A percentile compares a stretch with the other conserved stretches of the same genome.
phyloP scores from a whole-genome alignment of 441 rosid species.

The Syzygium malaccense region DNA sequence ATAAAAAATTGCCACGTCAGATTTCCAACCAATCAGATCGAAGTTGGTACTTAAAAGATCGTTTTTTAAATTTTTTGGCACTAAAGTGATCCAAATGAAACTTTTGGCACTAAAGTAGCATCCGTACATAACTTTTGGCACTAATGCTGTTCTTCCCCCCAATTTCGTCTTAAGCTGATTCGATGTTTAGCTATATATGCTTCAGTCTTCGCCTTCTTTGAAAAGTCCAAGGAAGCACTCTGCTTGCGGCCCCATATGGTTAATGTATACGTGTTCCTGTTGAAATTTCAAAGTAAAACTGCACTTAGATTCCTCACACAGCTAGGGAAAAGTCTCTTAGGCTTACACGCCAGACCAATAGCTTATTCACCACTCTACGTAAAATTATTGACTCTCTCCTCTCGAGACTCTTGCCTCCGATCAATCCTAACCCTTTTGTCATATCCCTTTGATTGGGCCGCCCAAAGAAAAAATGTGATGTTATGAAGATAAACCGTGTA shows the following conservation, averaged over 20 bases:
- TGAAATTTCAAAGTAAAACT: background rate
- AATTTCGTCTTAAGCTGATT: background rate
- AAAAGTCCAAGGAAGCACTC: background rate
- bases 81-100: too few species aligned
- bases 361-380: background rate
- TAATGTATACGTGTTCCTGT: background rate
- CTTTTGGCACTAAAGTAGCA: too few species aligned
- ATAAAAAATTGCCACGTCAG: too few species aligned
- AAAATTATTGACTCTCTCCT: background rate
- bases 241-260: background rate
- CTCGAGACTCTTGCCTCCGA: background rate
- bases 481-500: background rate
- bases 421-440: background rate
- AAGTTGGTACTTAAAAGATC: too few species aligned
- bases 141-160: too few species aligned
- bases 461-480: background rate
- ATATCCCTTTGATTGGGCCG: background rate
- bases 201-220: background rate
- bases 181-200: background rate
- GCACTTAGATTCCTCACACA: background rate
- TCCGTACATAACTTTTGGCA: too few species aligned
- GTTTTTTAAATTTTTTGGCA: too few species aligned
- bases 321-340: background rate
- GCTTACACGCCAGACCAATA: background rate
- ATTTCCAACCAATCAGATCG: too few species aligned